Conservation (phyloP, 768 basidiomycete species). For the Russula foetens region DNA sequence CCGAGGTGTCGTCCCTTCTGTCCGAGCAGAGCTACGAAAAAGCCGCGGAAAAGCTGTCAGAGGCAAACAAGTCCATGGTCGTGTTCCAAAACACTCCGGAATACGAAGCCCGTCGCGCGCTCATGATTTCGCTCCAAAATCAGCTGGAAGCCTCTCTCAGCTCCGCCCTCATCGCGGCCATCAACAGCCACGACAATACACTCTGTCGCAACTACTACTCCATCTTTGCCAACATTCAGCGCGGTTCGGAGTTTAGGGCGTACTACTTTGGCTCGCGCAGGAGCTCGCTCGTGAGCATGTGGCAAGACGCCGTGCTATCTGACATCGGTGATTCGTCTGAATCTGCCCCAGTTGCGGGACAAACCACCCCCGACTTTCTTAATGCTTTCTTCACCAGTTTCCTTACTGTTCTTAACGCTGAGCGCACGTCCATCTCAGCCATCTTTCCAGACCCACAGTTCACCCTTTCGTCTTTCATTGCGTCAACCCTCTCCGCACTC, state of each 20-base stretch:
- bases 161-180: conserved; percentile 82
- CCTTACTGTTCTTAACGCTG: conserved; percentile 53
- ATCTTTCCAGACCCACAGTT: conserved; percentile 83
- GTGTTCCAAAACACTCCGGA: conserved; percentile 91
- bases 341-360: conserved; percentile 21
- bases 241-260: conserved; percentile 86
- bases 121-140: conserved; percentile 92
- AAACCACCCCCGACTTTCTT: conserved; percentile 59
- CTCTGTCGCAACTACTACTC: conserved; percentile 71
- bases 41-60: conserved; percentile 86
- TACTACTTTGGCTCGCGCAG: conserved; percentile 90
- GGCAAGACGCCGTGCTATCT: conserved; percentile 52
- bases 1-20: conserved; percentile 84
- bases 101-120: conserved; percentile 74
- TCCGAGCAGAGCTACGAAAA: conserved; percentile 72
- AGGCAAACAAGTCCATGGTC: conserved; percentile 82
- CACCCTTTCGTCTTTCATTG: conserved; percentile 75
- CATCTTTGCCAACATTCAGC: conserved; percentile 86
- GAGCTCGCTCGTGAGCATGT: conserved; percentile 51
- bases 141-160: conserved; percentile 90
- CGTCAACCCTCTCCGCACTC: conserved; percentile 69
- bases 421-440: conserved; percentile 63
- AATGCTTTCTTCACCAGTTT: conserved; percentile 68
- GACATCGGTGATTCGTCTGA: conserved; percentile 38
- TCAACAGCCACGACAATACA: conserved; percentile 67